Evolutionary conservation across 148 eudicot species (phyloP).

Genomic region (Tetragonia tetragonoides): DNA sequence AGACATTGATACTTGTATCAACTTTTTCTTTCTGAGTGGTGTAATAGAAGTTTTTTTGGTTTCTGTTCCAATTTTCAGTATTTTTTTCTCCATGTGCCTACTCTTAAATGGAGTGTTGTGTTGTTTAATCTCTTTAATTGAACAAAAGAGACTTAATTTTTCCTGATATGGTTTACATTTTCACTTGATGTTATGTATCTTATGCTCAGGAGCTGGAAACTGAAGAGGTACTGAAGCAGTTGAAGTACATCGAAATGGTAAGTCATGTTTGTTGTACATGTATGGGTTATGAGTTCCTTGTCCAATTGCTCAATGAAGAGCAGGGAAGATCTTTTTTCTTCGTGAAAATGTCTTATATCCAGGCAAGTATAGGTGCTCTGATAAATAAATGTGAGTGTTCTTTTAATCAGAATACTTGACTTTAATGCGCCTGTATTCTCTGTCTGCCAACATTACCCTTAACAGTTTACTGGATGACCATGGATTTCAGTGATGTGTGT

Average conservation of each 20-base stretch:
- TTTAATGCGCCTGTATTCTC: background rate
- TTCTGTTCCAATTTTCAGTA: background rate
- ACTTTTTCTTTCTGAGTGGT: background rate
- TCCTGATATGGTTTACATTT: background rate
- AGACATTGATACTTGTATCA: background rate
- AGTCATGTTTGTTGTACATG: constrained; percentile 11
- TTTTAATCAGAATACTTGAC: background rate
- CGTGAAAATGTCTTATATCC: background rate
- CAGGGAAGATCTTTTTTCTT: background rate
- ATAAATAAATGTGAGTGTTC: no score
- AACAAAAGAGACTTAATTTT: background rate
- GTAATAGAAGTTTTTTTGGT: background rate
- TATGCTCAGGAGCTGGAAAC: constrained; percentile 71
- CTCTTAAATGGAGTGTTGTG: constrained; percentile 1
- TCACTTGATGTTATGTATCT: constrained; percentile 6
- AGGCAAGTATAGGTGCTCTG: background rate
- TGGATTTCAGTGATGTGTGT: no score
- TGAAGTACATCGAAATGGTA: constrained; percentile 87
- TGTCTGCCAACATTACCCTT: background rate
- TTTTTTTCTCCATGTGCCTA: background rate
- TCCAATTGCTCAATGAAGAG: background rate
- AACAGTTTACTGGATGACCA: background rate
- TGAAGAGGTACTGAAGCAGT: constrained; percentile 73
- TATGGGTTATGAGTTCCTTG: background rate
- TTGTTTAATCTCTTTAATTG: background rate